These are phyloP conservation scores for Arthroderma sp. DNA, from an alignment of 2,329 filamentous ascomycete species.

Conservation along the genomic window DNA sequence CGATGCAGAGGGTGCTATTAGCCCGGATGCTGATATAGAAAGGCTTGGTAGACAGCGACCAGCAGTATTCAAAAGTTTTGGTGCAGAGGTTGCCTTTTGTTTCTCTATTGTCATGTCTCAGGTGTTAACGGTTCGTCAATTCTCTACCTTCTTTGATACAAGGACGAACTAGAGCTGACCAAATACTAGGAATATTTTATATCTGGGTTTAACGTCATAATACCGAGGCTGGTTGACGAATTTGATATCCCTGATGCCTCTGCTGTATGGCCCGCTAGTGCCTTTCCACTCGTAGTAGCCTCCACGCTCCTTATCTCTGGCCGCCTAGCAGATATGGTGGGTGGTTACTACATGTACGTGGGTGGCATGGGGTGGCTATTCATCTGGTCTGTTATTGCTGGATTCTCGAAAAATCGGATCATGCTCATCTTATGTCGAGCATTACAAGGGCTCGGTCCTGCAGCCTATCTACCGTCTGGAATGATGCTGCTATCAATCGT, in stretches of 20 bases:
- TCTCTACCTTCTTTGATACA: not conserved
- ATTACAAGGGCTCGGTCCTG: conserved; percentile 60
- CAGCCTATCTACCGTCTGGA: conserved; percentile 58
- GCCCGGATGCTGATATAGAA: conserved; percentile 35
- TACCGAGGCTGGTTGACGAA: conserved; percentile 51
- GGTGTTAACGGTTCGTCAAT: conserved; percentile 43
- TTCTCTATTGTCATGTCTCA: conserved; percentile 52
- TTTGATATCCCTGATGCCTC: conserved; percentile 57
- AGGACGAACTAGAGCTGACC: not conserved
- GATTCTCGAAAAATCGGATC: conserved; percentile 54
- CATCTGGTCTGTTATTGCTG: conserved; percentile 56
- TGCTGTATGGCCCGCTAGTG: conserved; percentile 42
- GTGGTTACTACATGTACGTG: conserved; percentile 52
- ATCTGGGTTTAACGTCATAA: conserved; percentile 58
- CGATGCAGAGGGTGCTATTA: not conserved
- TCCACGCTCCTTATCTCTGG: conserved; percentile 44
- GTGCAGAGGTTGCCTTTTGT: conserved; percentile 51
- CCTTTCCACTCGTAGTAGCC: conserved; percentile 40
- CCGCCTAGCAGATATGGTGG: conserved; percentile 48
- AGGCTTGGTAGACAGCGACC: conserved; percentile 52
- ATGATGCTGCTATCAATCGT: conserved; percentile 54
- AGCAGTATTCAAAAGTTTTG: conserved; percentile 40
- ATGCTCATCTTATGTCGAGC: conserved; percentile 66
- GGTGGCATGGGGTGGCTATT: conserved; percentile 52
- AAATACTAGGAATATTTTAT: conserved; percentile 56